Percentiles rank a stretch among this genome's conserved stretches.
phyloP scores from a whole-genome alignment of 2,329 filamentous ascomycete genomes.

The Balansia obtecta region DNA sequence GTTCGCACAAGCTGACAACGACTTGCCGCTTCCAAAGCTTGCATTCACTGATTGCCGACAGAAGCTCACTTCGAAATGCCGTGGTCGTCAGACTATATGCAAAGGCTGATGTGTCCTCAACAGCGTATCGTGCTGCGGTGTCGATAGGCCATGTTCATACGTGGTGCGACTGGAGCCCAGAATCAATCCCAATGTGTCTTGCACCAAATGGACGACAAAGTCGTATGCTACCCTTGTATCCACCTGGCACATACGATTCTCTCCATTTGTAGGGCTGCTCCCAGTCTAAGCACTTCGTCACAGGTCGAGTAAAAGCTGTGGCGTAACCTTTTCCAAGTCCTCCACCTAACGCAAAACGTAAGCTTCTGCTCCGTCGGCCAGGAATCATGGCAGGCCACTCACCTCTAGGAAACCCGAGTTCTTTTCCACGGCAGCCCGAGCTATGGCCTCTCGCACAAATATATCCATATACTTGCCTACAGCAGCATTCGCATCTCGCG shows the following conservation, averaged over 20 bases:
- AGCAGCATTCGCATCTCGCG: slow-evolving; percentile 63
- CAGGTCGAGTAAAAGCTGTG: slow-evolving; percentile 71
- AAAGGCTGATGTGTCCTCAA: too few species aligned
- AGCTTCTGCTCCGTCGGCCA: slow-evolving; percentile 1
- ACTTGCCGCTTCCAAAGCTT: too few species aligned
- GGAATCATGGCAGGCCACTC: slow-evolving; percentile 16
- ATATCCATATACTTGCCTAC: slow-evolving; percentile 81
- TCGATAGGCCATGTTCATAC: too few species aligned
- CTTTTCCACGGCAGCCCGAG: slow-evolving; percentile 62
- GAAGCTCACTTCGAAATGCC: too few species aligned
- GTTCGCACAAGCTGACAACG: too few species aligned
- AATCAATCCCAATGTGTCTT: too few species aligned
- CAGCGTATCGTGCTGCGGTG: too few species aligned
- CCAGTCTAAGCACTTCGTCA: background rate
- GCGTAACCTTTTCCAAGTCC: slow-evolving; percentile 78
- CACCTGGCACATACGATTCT: background rate
- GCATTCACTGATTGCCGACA: too few species aligned
- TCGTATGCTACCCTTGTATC: background rate
- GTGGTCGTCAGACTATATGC: too few species aligned
- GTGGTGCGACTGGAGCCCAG: too few species aligned
- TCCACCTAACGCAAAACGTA: slow-evolving; percentile 46
- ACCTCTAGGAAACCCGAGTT: slow-evolving; percentile 63
- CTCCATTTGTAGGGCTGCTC: too few species aligned
- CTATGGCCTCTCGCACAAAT: slow-evolving; percentile 82
- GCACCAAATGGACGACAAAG: too few species aligned